A percentile compares a stretch with the other conserved stretches of the same genome.
These are phyloP conservation scores for Lupinus albus DNA, from an alignment of 306 rosid genomes.

Conservation along the genomic window DNA sequence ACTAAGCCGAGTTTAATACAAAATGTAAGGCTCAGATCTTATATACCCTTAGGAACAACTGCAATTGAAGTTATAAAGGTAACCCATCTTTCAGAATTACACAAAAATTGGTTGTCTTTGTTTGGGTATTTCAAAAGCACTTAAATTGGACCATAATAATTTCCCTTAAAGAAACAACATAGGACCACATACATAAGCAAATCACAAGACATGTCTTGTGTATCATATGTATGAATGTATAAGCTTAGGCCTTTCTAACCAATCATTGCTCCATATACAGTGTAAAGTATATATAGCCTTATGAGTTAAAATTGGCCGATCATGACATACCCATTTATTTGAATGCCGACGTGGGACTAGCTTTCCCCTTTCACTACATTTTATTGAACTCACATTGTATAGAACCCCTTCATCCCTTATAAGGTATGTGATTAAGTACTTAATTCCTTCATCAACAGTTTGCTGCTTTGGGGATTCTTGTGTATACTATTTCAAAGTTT, in stretches of 20 bases:
- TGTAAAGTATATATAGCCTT: conserved; percentile 8
- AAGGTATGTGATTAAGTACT: background rate
- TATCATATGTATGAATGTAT: background rate
- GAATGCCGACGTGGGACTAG: conserved; percentile 6
- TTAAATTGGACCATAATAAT: conserved; percentile 4
- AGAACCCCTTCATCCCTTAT: background rate
- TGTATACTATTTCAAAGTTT: background rate
- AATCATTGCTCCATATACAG: conserved; percentile 34
- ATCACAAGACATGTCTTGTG: background rate
- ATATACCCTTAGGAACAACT: conserved; percentile 25
- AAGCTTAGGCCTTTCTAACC: conserved; percentile 29
- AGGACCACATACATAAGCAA: conserved; percentile 21
- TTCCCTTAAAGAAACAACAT: conserved; percentile 16
- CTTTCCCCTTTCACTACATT: conserved; percentile 5
- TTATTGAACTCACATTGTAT: background rate
- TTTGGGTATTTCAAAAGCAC: conserved; percentile 30
- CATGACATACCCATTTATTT: conserved; percentile 11
- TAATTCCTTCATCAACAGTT: background rate
- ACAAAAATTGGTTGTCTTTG: background rate
- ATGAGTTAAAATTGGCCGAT: conserved; percentile 14
- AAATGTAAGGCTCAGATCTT: too few relatives aligned
- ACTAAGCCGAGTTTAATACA: too few relatives aligned
- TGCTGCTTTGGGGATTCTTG: background rate
- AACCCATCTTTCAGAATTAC: conserved; percentile 11
- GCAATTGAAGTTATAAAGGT: conserved; percentile 3